These are phyloP conservation scores for Leccinum broughii DNA, from an alignment of 768 basidiomycete species.

Conservation along the genomic window DNA sequence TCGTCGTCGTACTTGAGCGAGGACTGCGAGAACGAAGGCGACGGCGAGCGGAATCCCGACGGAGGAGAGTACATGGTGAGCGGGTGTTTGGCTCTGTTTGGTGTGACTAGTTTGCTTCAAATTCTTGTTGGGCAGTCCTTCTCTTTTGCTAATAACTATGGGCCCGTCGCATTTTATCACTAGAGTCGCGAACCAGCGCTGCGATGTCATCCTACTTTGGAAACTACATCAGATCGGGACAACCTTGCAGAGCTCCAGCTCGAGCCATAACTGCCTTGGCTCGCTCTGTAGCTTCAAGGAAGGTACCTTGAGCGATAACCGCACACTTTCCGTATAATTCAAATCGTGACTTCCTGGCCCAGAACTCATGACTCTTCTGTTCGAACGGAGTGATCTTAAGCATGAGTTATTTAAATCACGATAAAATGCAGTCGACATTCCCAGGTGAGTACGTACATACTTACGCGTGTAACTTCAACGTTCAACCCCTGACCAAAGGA, in stretches of 20 bases:
- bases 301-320: slow-evolving; percentile 15
- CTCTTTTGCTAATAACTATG: too few relatives aligned
- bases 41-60: slow-evolving; percentile 41
- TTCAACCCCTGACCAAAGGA: slow-evolving; percentile 3
- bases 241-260: too few relatives aligned
- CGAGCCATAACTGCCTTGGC: too few relatives aligned
- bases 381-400: slow-evolving; percentile 20
- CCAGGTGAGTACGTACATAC: background rate
- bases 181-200: too few relatives aligned
- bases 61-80: slow-evolving; percentile 38
- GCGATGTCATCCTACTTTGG: background rate
- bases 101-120: background rate
- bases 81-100: slow-evolving; percentile 24
- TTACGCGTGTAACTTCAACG: background rate
- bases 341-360: slow-evolving; percentile 9
- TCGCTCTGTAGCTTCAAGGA: too few relatives aligned
- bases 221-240: background rate
- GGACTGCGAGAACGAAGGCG: slow-evolving; percentile 40
- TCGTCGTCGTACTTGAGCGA: slow-evolving; percentile 28
- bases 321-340: slow-evolving; percentile 12
- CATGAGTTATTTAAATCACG: slow-evolving; percentile 5
- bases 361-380: slow-evolving; percentile 10
- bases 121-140: too few relatives aligned
- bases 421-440: background rate
- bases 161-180: background rate